phyloP scores from a whole-genome alignment of 1,139 yeast species.

The Hyphopichia pseudoburtonii region DNA sequence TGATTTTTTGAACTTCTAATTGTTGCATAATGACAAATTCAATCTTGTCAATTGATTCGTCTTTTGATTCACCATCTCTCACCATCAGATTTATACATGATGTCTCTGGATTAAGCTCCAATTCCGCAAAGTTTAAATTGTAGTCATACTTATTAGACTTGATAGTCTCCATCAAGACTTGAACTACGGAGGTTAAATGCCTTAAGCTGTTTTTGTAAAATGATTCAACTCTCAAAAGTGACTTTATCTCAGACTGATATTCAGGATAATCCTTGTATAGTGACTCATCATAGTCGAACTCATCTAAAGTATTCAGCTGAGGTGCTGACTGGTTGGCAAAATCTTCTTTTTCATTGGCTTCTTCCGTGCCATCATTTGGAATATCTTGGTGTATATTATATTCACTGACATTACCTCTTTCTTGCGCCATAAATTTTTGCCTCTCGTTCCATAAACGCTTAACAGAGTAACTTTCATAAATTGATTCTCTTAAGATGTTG shows the following conservation, averaged over 20 bases:
- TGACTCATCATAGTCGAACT: constrained; percentile 21
- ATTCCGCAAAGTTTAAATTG: constrained; percentile 37
- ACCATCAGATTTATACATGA: constrained; percentile 21
- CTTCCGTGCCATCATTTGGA: constrained; percentile 3
- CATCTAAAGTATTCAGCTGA: constrained; percentile 12
- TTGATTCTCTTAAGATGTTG: constrained; percentile 55
- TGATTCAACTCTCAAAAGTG: constrained; percentile 58
- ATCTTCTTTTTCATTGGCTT: constrained; percentile 3
- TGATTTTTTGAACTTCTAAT: constrained; percentile 57
- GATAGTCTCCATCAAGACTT: constrained; percentile 63
- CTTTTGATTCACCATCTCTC: constrained; percentile 8
- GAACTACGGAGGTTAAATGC: constrained; percentile 59
- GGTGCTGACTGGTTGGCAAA: neutral
- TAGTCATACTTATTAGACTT: constrained; percentile 45
- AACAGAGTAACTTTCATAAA: constrained; percentile 64
- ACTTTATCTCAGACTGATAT: constrained; percentile 32
- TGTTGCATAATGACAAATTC: constrained; percentile 35
- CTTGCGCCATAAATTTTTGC: constrained; percentile 68
- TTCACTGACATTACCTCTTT: constrained; percentile 60
- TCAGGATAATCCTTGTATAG: constrained; percentile 27
- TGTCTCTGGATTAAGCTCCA: constrained; percentile 38
- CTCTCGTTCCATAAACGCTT: constrained; percentile 74
- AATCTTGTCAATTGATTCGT: constrained; percentile 21
- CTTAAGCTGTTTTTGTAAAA: constrained; percentile 57
- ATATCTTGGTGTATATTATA: constrained; percentile 13